Evolutionary conservation across 257 asterid species (phyloP).

Genomic region (Gardenia jasminoides): DNA sequence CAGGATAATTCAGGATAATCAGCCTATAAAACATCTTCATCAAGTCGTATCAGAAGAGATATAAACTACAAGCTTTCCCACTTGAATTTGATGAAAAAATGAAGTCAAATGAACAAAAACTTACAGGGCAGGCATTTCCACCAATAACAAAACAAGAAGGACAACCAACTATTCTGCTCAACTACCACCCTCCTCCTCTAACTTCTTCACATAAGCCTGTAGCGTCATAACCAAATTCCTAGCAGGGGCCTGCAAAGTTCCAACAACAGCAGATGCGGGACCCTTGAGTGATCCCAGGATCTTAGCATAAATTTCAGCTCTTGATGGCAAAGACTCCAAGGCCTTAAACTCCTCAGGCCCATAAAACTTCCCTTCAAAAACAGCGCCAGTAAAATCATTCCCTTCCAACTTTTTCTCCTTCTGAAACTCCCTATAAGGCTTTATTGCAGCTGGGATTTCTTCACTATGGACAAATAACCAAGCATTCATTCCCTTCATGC

Average conservation of each 20-base stretch:
- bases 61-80: conserved; percentile 14
- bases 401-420: conserved; percentile 81
- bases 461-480: conserved; percentile 88
- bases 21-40: neutral
- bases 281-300: conserved; percentile 77
- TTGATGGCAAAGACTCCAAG: conserved; percentile 70
- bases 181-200: conserved; percentile 62
- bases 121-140: conserved; percentile 4
- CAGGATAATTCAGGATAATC: neutral
- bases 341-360: conserved; percentile 73
- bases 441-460: conserved; percentile 90
- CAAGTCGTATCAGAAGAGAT: neutral
- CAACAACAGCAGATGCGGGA: conserved; percentile 90
- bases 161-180: conserved; percentile 34
- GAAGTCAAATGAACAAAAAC: conserved; percentile 7
- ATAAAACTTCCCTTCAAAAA: conserved; percentile 86
- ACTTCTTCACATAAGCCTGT: conserved; percentile 76
- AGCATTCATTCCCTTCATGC: conserved; percentile 95
- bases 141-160: conserved; percentile 5
- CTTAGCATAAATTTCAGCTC: conserved; percentile 69
- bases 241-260: conserved; percentile 89
- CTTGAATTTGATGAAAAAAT: conserved; percentile 6
- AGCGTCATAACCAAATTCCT: conserved; percentile 74
- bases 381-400: conserved; percentile 86
- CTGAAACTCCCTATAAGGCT: conserved; percentile 78